Conservation (phyloP, 805 yeast species). For the Sugiyamaella qingdaonensis region DNA sequence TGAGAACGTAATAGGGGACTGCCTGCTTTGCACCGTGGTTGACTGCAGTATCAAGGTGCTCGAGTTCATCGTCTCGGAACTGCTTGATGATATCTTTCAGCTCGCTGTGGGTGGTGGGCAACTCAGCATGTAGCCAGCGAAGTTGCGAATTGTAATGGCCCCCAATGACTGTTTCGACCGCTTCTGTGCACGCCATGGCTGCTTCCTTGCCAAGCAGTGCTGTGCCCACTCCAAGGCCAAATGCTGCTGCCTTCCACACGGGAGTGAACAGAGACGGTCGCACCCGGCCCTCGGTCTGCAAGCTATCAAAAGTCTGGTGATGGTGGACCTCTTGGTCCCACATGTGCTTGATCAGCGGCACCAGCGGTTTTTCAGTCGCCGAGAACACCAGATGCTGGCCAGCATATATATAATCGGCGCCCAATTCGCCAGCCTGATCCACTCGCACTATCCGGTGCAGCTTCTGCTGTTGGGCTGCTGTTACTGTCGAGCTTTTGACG, state of each 20-base stretch:
- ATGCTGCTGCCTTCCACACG: conserved; percentile 87
- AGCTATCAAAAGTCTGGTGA: conserved; percentile 73
- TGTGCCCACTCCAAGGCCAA: conserved; percentile 79
- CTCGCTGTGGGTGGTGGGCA: conserved; percentile 32
- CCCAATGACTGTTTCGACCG: conserved; percentile 97
- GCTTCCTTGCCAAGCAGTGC: conserved; percentile 88
- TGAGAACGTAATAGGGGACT: conserved; percentile 81
- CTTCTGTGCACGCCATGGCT: conserved; percentile 99
- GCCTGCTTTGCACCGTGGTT: conserved; percentile 90
- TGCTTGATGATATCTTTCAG: conserved; percentile 61
- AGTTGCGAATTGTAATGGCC: conserved; percentile 91
- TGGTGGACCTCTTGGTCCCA: conserved; percentile 97
- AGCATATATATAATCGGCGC: conserved; percentile 87
- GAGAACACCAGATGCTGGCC: conserved; percentile 83
- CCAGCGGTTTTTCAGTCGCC: conserved; percentile 65
- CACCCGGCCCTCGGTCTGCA: conserved; percentile 74
- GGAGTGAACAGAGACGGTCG: conserved; percentile 93
- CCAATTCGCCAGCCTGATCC: conserved; percentile 97
- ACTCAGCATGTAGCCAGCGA: conserved; percentile 67
- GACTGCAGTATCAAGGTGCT: conserved; percentile 91
- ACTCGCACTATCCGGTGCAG: conserved; percentile 56
- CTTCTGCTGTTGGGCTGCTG: conserved; percentile 23
- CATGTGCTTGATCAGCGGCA: conserved; percentile 85
- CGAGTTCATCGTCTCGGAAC: conserved; percentile 92
- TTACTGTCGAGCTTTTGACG: conserved; percentile 17